A percentile compares a stretch with the other conserved stretches of the same genome.
These are phyloP conservation scores for Mucor irregularis DNA, from an alignment of 371 early-diverging fungal genomes.

Conservation along the genomic window DNA sequence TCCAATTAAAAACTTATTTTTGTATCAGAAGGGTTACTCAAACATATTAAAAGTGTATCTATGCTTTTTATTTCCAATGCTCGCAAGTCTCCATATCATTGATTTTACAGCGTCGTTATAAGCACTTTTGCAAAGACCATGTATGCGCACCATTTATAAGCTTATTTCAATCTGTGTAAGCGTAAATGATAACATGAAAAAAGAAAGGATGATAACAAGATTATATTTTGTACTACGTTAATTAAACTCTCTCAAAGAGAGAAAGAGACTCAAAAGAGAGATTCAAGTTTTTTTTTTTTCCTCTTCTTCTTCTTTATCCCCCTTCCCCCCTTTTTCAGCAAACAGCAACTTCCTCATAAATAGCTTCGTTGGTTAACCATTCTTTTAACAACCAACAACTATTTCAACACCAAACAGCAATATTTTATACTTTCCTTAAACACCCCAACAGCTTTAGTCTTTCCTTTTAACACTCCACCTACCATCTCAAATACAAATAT, in stretches of 20 bases:
- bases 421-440: conserved; percentile 20
- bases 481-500: too few species aligned
- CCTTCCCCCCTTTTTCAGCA: background rate
- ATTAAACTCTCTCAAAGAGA: conserved; percentile 15
- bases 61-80: too few species aligned
- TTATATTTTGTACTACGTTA: conserved; percentile 21
- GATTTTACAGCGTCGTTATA: too few species aligned
- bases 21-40: conserved; percentile 35
- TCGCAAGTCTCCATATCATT: too few species aligned
- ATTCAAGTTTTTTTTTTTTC: conserved; percentile 2
- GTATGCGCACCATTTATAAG: too few species aligned
- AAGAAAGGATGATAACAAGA: background rate
- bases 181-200: too few species aligned
- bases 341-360: too few species aligned
- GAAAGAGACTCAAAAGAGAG: background rate
- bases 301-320: conserved; percentile 3
- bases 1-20: conserved; percentile 6
- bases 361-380: conserved; percentile 23
- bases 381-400: conserved; percentile 14
- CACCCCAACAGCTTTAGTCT: conserved; percentile 6
- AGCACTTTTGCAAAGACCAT: too few species aligned
- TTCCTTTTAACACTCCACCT: conserved; percentile 5
- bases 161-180: too few species aligned
- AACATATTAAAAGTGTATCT: background rate
- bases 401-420: background rate